phyloP scores from a whole-genome alignment of 1,139 yeast genomes.

The Suhomyces wounanorum region DNA sequence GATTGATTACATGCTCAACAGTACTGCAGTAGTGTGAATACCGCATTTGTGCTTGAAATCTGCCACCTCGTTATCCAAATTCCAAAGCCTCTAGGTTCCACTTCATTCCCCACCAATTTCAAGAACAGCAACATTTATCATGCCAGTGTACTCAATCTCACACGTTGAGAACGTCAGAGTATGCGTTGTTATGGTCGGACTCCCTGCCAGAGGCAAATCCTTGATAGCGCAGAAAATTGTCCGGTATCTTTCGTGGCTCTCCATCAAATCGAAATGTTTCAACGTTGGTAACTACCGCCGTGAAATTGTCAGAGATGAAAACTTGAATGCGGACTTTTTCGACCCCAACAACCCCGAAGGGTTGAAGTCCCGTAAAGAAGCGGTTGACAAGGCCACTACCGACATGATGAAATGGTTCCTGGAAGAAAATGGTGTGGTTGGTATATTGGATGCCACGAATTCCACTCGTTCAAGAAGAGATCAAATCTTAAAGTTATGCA shows the following conservation, averaged over 20 bases:
- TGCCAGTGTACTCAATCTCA: slow-evolving; percentile 77
- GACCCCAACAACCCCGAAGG: slow-evolving; percentile 68
- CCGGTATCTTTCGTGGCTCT: slow-evolving; percentile 87
- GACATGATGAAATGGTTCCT: slow-evolving; percentile 90
- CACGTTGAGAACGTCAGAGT: slow-evolving; percentile 71
- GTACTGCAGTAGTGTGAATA: not conserved
- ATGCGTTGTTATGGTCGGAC: slow-evolving; percentile 76
- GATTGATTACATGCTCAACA: not conserved
- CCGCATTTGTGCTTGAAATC: not conserved
- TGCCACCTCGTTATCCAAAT: not conserved
- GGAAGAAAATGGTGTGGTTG: slow-evolving; percentile 82
- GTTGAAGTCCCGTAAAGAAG: slow-evolving; percentile 60
- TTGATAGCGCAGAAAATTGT: slow-evolving; percentile 82
- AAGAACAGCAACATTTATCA: slow-evolving; percentile 18
- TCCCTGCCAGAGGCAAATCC: slow-evolving; percentile 76
- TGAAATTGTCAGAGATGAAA: slow-evolving; percentile 37
- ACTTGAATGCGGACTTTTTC: slow-evolving; percentile 70
- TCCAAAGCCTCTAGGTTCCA: not conserved
- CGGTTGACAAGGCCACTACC: slow-evolving; percentile 69
- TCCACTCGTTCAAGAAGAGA: slow-evolving; percentile 71
- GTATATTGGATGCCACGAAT: slow-evolving; percentile 88
- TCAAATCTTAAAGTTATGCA: slow-evolving; percentile 63
- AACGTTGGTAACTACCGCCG: slow-evolving; percentile 88
- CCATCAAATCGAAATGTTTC: slow-evolving; percentile 83
- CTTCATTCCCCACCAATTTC: slow-evolving; percentile 1